A percentile compares a stretch with the other conserved stretches of the same genome.
These are phyloP conservation scores for Beta macrorhiza DNA, from an alignment of 179 eudicot genomes.

Conservation along the genomic window DNA sequence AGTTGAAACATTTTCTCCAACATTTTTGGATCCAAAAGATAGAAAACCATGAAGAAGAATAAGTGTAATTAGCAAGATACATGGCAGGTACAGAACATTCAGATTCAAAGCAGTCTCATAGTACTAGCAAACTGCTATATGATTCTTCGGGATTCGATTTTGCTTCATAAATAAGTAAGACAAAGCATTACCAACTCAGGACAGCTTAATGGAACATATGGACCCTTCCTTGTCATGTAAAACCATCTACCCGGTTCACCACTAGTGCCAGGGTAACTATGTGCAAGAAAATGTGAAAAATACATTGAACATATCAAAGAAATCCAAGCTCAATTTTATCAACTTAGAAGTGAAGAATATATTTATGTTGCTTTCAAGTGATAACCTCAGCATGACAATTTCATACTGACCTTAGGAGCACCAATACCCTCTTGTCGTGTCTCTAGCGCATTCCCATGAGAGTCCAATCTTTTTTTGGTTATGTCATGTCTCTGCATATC, in stretches of 20 bases:
- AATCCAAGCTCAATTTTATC: not conserved
- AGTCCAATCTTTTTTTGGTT: conserved; percentile 80
- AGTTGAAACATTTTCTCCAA: too few species aligned
- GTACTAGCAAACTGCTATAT: too few species aligned
- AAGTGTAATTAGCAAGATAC: not conserved
- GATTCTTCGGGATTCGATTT: not conserved
- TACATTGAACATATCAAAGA: not conserved
- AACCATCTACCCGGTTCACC: not conserved
- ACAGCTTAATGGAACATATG: not conserved
- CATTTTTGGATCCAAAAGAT: too few species aligned
- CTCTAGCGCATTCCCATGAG: conserved; percentile 76
- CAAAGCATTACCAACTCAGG: not conserved
- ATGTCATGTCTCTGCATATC: conserved; percentile 83
- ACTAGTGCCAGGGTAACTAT: not conserved
- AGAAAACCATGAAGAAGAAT: not conserved
- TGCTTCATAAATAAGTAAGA: not conserved
- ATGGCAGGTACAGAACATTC: not conserved
- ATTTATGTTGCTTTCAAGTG: not conserved
- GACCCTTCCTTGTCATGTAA: not conserved
- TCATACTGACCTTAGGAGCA: conserved; percentile 67
- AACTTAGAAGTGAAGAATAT: not conserved
- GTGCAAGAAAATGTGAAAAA: not conserved
- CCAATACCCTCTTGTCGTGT: conserved; percentile 76
- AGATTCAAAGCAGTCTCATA: too few species aligned
- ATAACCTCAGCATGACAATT: not conserved